These are phyloP conservation scores for Nannizziopsis arthrosporioides DNA, from an alignment of 2,329 filamentous ascomycete species.

Conservation along the genomic window DNA sequence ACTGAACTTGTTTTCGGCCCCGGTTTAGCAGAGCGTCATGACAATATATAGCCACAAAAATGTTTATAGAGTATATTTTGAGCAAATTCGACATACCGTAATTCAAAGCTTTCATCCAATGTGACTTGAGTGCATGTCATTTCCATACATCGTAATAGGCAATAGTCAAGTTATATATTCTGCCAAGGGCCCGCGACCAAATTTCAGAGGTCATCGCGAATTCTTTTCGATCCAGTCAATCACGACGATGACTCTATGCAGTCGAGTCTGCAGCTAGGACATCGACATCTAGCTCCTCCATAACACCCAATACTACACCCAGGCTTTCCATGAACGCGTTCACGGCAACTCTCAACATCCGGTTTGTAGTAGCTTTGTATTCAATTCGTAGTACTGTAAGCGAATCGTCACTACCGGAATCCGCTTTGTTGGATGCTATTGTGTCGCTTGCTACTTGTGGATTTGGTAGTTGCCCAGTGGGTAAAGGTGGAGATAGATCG, in stretches of 20 bases:
- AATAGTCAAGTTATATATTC: too few species aligned
- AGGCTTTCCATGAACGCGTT: conserved; percentile 94
- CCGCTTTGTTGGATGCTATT: neutral
- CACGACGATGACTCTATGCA: neutral
- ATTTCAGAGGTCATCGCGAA: too few species aligned
- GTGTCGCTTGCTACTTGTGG: conserved; percentile 16
- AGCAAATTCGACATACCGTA: too few species aligned
- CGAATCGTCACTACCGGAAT: conserved; percentile 23
- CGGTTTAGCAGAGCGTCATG: too few species aligned
- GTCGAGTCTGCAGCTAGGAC: conserved; percentile 41
- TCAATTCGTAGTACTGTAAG: conserved; percentile 55
- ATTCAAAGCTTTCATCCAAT: too few species aligned
- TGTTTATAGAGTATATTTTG: too few species aligned
- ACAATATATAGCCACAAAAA: too few species aligned
- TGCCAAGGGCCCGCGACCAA: too few species aligned
- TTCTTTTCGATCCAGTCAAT: too few species aligned
- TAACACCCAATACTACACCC: conserved; percentile 71
- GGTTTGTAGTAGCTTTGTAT: conserved; percentile 82
- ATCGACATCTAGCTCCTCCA: conserved; percentile 81
- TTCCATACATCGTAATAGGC: too few species aligned
- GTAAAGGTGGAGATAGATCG: conserved; percentile 11
- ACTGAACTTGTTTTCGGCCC: neutral
- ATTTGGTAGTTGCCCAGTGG: conserved; percentile 11
- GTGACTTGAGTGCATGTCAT: too few species aligned
- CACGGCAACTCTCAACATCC: conserved; percentile 90